Base-by-base conservation (phyloP, 768 basidiomycete species). In the Dentipellis sp. region DNA sequence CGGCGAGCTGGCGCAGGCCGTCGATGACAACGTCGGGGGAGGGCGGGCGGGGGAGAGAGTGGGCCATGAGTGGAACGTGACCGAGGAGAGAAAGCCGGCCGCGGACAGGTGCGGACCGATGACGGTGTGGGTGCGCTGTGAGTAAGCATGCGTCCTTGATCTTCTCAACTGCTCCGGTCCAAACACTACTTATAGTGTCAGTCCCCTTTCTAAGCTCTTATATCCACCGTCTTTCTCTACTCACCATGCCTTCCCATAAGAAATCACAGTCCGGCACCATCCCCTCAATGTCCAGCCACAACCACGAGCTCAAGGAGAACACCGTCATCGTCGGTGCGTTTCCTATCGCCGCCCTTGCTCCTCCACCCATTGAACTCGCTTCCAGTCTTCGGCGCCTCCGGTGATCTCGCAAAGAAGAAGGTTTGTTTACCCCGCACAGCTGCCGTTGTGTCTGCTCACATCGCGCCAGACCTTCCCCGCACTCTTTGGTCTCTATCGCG, bases 321-420 rank as follows among this genome's bases (percentile, higher is more conserved):
- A 94, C 92, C 17, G 69, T 91, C 75, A 84, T 97, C 74, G 74
- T 95, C 65, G 92, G 92, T 88, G 61, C 64, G 84, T 75, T 29
- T 34, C 61, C 63, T 46, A 47, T n/a, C 10, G 35, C 52, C 48
- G 29, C 23, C 12, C 19, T 23, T 8, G 14, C 49, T 54, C 23
- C 19, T 50, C 1, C 29, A 29, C 52, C 17, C 34, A 23, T 46
- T 39, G 49, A 14, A 53, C 55, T 58, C 47, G 52, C 29, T 39
- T 54, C 10, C 67, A 93, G 94, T 98, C 54, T 82, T 94, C 58
- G 95, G 95, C 56, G 95, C 95, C 3, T 94, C 92, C 55, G 95
- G 95, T 40, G 95, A 99, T 77, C 78, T 99, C 48, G 95, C 95
- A 60, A 95, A 97, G 86, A 99, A 99, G 77, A 99, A 99, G 82